These are phyloP conservation scores for Phytophthora syringae DNA, from an alignment of 352 stramenopile species.

Conservation along the genomic window DNA sequence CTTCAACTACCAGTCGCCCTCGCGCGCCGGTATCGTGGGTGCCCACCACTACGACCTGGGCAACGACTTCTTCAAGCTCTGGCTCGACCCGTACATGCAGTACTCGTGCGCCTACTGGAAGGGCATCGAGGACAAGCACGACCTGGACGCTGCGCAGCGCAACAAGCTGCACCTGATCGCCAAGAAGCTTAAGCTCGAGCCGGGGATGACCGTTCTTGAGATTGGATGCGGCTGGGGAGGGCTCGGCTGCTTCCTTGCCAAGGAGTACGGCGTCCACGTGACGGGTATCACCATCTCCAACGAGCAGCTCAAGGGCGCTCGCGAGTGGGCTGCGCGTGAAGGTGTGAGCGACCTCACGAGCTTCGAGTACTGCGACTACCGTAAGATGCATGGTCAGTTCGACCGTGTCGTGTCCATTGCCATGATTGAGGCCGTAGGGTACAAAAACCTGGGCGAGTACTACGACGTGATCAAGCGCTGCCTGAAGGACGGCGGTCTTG, in stretches of 20 bases:
- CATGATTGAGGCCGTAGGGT: conserved; percentile 91
- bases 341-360: conserved; percentile 86
- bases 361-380: conserved; percentile 93
- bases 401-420: conserved; percentile 90
- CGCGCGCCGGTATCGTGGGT: conserved; percentile 81
- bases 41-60: conserved; percentile 89
- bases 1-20: conserved; percentile 91
- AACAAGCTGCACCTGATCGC: conserved; percentile 91
- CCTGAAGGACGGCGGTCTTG: conserved; percentile 79
- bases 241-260: conserved; percentile 88
- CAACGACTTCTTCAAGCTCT: conserved; percentile 92
- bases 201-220: conserved; percentile 86
- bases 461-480: conserved; percentile 84
- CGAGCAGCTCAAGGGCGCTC: conserved; percentile 89
- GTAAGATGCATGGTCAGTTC: conserved; percentile 88
- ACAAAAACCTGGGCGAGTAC: conserved; percentile 90
- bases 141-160: conserved; percentile 84
- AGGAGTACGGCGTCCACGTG: conserved; percentile 87
- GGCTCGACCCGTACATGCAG: conserved; percentile 88
- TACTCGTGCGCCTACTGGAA: conserved; percentile 91
- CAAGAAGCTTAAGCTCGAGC: conserved; percentile 86
- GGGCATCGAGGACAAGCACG: conserved; percentile 65
- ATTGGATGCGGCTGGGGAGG: conserved; percentile 92
- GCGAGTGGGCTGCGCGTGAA: conserved; percentile 76
- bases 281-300: conserved; percentile 92